Percentiles rank a stretch among this genome's conserved stretches.
Evolutionary conservation across 352 stramenopile genomes (phyloP).

Genomic region (Phytophthora chlamydospora): DNA sequence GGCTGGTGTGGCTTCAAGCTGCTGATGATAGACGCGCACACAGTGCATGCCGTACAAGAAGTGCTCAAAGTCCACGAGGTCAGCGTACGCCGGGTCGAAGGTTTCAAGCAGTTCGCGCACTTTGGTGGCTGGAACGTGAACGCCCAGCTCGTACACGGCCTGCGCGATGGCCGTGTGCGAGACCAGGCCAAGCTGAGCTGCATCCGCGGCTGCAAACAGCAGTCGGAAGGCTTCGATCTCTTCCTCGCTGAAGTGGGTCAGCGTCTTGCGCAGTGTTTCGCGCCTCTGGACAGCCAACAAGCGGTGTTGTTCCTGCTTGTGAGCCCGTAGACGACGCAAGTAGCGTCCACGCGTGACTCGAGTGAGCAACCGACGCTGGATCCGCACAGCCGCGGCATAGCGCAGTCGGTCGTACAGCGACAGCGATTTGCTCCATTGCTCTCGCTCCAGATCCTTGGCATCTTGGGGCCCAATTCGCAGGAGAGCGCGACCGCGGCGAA

Average conservation of each 20-base stretch:
- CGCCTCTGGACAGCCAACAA: slow-evolving; percentile 43
- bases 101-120: slow-evolving; percentile 57
- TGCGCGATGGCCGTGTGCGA: slow-evolving; percentile 70
- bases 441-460: slow-evolving; percentile 11
- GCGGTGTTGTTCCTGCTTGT: slow-evolving; percentile 53
- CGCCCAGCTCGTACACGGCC: slow-evolving; percentile 75
- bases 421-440: slow-evolving; percentile 45
- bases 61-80: slow-evolving; percentile 84
- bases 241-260: slow-evolving; percentile 68
- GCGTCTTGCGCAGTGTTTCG: slow-evolving; percentile 50
- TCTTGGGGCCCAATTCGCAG: slow-evolving; percentile 52
- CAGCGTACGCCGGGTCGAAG: slow-evolving; percentile 71
- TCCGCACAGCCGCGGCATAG: slow-evolving; percentile 65
- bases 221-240: slow-evolving; percentile 68
- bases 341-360: slow-evolving; percentile 60
- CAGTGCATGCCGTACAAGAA: slow-evolving; percentile 86
- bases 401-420: slow-evolving; percentile 77
- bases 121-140: slow-evolving; percentile 51
- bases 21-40: slow-evolving; percentile 67
- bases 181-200: slow-evolving; percentile 68
- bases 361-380: slow-evolving; percentile 68
- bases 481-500: slow-evolving; percentile 50
- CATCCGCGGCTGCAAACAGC: slow-evolving; percentile 68
- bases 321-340: slow-evolving; percentile 46
- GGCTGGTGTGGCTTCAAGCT: slow-evolving; percentile 26